Base-by-base conservation (phyloP, 495 filamentous ascomycete genomes). In the Staphylotrichum longicolle region DNA sequence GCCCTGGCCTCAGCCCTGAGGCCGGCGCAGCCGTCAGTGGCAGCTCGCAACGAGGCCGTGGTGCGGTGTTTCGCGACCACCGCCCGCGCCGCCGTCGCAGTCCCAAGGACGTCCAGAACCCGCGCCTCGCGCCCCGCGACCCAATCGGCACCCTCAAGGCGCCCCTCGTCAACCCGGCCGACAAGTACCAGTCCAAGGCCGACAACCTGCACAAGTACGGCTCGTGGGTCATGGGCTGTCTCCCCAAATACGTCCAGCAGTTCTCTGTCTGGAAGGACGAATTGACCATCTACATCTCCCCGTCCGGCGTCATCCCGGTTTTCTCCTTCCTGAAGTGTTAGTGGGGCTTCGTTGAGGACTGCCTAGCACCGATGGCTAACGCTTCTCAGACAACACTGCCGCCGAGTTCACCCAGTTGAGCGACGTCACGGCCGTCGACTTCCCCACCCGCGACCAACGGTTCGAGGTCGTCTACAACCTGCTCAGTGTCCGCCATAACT, bases 211-310 rank as follows among this genome's bases (percentile, higher is more conserved):
- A 98, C 81, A 86, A 82, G 65, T 99, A 99, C 72, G 95, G 95
- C 65, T 86, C 94, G 71, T 99, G 96, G 79, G 83, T 99, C 68
- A 89, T 98, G 82, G 93, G 93, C 59, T 95, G 91, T 73, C 80
- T 99, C 62, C 95, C 95, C 60, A 98, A 96, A 81, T 95, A 96
- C 76, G 85, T 99, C 68, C 95, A 99, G 79, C 95, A 99, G 76
- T 97, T 97, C 82, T 91, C 91, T 44, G 93, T 98, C 37, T 98
- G 93, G 95, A 99, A 99, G 81, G 94, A 99, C 73, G 95, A 99
- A 73, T 84, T 99, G 62, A 89, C 87, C 61, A 90, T 99, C 73
- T 94, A 93, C 76, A 93, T 96, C 69, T 78, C 91, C 45, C 94
- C 94, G 6, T 74, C 89, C 27, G 93, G 91, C 65, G 83, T 98